These are phyloP conservation scores for Posidonia oceanica DNA, from an alignment of 116 monocot species.

Conservation along the genomic window DNA sequence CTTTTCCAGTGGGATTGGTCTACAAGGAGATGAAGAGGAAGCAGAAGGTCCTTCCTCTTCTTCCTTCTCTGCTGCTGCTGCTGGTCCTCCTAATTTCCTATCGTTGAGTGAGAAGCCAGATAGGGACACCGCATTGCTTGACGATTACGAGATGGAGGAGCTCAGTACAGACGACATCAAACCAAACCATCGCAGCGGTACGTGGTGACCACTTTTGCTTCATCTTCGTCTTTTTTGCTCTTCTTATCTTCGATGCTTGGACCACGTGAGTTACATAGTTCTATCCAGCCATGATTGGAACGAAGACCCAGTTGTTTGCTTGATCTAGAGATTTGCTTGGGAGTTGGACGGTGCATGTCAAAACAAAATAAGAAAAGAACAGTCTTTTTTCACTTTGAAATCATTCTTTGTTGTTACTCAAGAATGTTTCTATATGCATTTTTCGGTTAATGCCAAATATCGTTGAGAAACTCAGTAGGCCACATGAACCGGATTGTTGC, in stretches of 20 bases:
- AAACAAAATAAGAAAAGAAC: no score
- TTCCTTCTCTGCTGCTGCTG: no score
- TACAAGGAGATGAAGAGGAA: background rate
- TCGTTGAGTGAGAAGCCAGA: conserved; percentile 78
- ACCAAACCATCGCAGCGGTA: conserved; percentile 63
- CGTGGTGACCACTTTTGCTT: background rate
- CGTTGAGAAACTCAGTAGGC: no score
- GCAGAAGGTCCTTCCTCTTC: conserved; percentile 5
- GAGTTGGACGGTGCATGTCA: no score
- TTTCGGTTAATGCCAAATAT: no score
- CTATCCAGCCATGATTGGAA: no score
- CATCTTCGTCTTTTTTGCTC: background rate
- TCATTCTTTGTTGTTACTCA: no score
- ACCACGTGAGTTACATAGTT: background rate
- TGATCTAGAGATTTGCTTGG: no score
- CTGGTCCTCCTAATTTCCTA: conserved; percentile 14
- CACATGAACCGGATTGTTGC: no score
- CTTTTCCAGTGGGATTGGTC: background rate
- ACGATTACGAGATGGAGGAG: conserved; percentile 80
- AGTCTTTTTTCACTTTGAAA: no score
- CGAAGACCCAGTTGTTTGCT: background rate
- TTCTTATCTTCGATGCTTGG: background rate
- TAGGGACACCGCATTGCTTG: conserved; percentile 46
- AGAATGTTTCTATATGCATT: no score
- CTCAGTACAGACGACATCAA: conserved; percentile 19